Percentiles rank a stretch among this genome's conserved stretches.
Conservation (phyloP, 352 stramenopile genomes). For the Globisporangium megalacanthum region DNA sequence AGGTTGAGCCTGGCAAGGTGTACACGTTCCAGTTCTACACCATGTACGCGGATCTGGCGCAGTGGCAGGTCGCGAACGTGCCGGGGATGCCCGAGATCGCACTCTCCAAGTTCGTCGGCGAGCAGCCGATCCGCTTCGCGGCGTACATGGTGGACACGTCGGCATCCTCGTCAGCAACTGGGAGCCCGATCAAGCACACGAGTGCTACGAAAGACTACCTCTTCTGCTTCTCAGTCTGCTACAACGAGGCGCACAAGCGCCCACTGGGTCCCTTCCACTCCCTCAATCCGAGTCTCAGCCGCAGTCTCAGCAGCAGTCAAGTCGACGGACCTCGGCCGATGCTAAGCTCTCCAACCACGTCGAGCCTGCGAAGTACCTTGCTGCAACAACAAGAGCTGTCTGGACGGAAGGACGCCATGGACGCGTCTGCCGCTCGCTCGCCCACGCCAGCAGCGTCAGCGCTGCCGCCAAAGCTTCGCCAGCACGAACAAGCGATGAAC, state of each 20-base stretch:
- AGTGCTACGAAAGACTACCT: conserved; percentile 31
- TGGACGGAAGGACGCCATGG: background rate
- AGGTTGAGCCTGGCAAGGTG: conserved; percentile 27
- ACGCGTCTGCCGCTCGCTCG: background rate
- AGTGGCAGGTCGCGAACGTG: conserved; percentile 45
- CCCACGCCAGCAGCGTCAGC: background rate
- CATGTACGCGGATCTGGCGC: conserved; percentile 34
- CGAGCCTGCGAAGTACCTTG: conserved; percentile 6
- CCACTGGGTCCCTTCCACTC: background rate
- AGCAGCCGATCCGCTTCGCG: conserved; percentile 33
- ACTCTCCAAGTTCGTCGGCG: conserved; percentile 25
- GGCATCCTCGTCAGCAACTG: background rate
- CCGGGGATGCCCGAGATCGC: conserved; percentile 34
- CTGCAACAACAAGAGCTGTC: background rate
- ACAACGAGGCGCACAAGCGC: conserved; percentile 13
- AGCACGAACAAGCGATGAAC: conserved; percentile 23
- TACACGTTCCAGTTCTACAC: conserved; percentile 65
- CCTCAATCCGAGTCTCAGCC: conserved; percentile 3
- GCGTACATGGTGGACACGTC: conserved; percentile 29
- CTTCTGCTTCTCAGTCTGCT: conserved; percentile 46
- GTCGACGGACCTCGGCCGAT: background rate
- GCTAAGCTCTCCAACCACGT: conserved; percentile 11
- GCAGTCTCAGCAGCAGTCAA: conserved; percentile 1
- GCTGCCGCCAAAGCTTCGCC: conserved; percentile 13
- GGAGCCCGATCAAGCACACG: conserved; percentile 13